A percentile compares a stretch with the other conserved stretches of the same genome.
These are phyloP conservation scores for Colletotrichum phormii DNA, from an alignment of 2,329 filamentous ascomycete species.

Conservation along the genomic window DNA sequence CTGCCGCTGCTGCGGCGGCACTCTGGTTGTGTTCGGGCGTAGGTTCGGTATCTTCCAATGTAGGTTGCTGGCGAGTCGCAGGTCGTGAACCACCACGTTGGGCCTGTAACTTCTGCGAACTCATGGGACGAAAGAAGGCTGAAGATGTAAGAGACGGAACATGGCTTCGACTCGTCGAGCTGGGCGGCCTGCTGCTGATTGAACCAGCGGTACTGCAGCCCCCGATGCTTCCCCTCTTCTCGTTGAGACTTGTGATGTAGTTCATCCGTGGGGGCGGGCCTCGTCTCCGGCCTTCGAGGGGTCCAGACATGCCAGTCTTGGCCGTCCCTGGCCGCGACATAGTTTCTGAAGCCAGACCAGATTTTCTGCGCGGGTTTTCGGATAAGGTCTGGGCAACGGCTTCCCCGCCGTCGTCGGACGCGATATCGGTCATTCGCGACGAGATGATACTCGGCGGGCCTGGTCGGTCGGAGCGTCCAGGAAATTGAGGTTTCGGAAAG, in stretches of 20 bases:
- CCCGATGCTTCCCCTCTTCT: conserved; percentile 54
- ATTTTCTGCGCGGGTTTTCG: conserved; percentile 27
- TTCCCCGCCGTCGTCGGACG: conserved; percentile 66
- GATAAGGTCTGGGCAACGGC: conserved; percentile 50
- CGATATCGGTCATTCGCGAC: conserved; percentile 77
- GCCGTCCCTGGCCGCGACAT: conserved; percentile 66
- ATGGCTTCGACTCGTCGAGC: conserved; percentile 83
- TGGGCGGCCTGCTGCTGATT: conserved; percentile 55
- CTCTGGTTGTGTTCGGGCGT: conserved; percentile 52
- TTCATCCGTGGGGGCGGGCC: conserved; percentile 68
- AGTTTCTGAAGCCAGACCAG: conserved; percentile 50
- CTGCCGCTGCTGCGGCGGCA: conserved; percentile 44
- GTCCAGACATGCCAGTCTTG: conserved; percentile 55
- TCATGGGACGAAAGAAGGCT: conserved; percentile 97
- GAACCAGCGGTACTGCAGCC: conserved; percentile 50
- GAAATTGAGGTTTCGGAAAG: conserved; percentile 54
- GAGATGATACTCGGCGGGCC: conserved; percentile 76
- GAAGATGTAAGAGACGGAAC: conserved; percentile 89
- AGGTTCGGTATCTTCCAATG: conserved; percentile 41
- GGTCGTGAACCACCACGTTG: conserved; percentile 76
- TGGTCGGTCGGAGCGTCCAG: conserved; percentile 52
- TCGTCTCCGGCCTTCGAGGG: conserved; percentile 45
- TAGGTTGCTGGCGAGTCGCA: conserved; percentile 44
- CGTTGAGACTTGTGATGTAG: conserved; percentile 53
- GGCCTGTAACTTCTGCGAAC: conserved; percentile 91